Evolutionary conservation across 1,284 basidiomycete genomes (phyloP), one percentile per base, ranked within the genome.

Genomic region (Cystobasidium slooffiae): DNA sequence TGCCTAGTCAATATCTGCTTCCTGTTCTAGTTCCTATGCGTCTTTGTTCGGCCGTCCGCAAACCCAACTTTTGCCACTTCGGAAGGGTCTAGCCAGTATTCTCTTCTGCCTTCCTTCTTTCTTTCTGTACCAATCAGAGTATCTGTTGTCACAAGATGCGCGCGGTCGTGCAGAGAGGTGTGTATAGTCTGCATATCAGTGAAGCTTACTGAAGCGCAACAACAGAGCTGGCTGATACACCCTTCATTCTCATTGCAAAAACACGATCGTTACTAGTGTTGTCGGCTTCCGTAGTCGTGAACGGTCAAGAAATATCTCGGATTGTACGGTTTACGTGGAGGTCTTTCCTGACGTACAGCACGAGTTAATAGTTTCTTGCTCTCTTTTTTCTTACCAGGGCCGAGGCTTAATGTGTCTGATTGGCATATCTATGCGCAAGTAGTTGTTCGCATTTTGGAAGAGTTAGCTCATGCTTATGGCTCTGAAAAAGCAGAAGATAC

Each of bases 361-460:
- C 14, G 14, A 68, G 24, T 4, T 9, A 39, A 53, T 24, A 39
- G 46, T n/a, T n/a, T 31, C 47, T 24, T 14, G n/a, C 10, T 7
- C 4, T 47, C 46, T 56, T 46, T 6, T 41, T n/a, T 43, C 14
- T 31, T 20, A 10, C 8, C 61, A 72, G 69, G 69, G 69, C 10
- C 63, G 37, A 44, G 70, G 70, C n/a, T 31, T 73, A 7, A 73
- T 73, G 70, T 73, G 70, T 31, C 63, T 73, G 2, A 73, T 73
- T 18, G 70, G 70, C 62, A 73, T 73, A 10, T 65, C 51, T 22
- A 66, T 39, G 3, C 24, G 66, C n/a, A 20, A 66, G 51, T n/a
- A 31, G 31, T 39, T n/a, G 22, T 12, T 52, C 41, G 12, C 37
- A 62, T 58, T 12, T 9, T 8, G 22, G 20, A 6, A 16, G 22